Base-by-base conservation (phyloP, 495 filamentous ascomycete genomes). In the Daldinia bambusicola region DNA sequence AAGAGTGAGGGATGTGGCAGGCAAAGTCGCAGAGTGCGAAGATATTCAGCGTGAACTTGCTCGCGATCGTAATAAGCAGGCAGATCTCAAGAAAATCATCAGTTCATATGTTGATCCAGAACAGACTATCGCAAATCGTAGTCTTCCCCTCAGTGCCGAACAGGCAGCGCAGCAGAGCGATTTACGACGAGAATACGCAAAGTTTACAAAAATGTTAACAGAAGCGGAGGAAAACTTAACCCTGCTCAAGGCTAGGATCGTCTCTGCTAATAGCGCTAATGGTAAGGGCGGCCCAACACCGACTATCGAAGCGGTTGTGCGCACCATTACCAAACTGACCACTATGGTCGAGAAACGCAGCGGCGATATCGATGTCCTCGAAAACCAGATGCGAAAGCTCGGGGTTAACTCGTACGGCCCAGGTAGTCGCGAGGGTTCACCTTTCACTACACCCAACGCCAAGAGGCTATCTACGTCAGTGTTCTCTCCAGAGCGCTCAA, bases 261-360 rank as follows among this genome's bases (percentile, higher is more conserved):
- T 91, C 1, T 84, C 87, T 14, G 83, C 84, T 1, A 77, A 79
- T 9, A 78, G 80, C 34, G 81, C 82, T 20, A 79, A 75, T 13
- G 80, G 83, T 40, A 81, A 79, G 45, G 77, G 80, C 6, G 79
- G 81, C 18, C 80, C 76, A n/a, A 76, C 67, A 62, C 96, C 95
- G 2, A 98, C 95, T 0, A 91, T 97, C 1, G 96, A 98, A 69
- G 93, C 93, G 7, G 93, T 98, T 18, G 88, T 92, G 48, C 91
- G 91, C 55, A 98, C 96, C 6, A 97, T 99, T 68, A 82, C 83
- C 58, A 97, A 95, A 61, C 92, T 99, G 88, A 98, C 94, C 58
- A 88, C 81, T 66, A 97, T 98, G 92, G 90, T 90, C 0, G 92
- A 97, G 82, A 90, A 89, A 79, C 91, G 90, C 75, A 93, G 90